A percentile compares a stretch with the other conserved stretches of the same genome.
phyloP scores from a whole-genome alignment of 495 filamentous ascomycete species.

The Neurospora sublineolata region DNA sequence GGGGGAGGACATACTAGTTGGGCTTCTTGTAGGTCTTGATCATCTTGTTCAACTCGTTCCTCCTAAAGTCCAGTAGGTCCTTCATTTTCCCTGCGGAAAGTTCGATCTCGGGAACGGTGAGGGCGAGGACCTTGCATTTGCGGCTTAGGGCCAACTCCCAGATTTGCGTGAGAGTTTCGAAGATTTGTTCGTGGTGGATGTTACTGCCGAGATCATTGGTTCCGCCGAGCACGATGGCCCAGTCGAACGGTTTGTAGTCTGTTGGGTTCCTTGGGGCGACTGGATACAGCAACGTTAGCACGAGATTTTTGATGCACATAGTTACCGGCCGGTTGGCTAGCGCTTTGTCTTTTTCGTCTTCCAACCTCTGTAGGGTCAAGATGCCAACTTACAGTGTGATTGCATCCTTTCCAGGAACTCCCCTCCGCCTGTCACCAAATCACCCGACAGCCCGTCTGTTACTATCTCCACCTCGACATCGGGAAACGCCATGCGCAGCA shows the following conservation, averaged over 20 bases:
- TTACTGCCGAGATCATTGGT: slow-evolving; percentile 45
- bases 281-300: not conserved
- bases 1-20: slow-evolving; percentile 30
- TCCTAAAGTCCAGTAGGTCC: slow-evolving; percentile 21
- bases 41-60: slow-evolving; percentile 38
- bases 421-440: slow-evolving; percentile 32
- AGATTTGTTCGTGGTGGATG: slow-evolving; percentile 23
- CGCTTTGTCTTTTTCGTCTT: not conserved
- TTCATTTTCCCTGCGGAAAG: slow-evolving; percentile 1
- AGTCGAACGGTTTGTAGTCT: slow-evolving; percentile 23
- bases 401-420: slow-evolving; percentile 35
- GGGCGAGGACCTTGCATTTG: slow-evolving; percentile 42
- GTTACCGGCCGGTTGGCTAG: not conserved
- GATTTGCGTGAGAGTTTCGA: slow-evolving; percentile 26
- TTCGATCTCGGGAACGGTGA: slow-evolving; percentile 46
- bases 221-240: slow-evolving; percentile 44
- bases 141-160: slow-evolving; percentile 37
- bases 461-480: slow-evolving; percentile 22
- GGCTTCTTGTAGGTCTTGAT: slow-evolving; percentile 36
- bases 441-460: slow-evolving; percentile 39
- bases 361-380: not conserved
- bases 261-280: slow-evolving; percentile 1
- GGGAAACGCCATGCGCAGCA: slow-evolving; percentile 30
- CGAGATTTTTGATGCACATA: not conserved
- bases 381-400: slow-evolving; percentile 24